Conservation (phyloP, 148 eudicot species). For the Fagopyrum tataricum region DNA sequence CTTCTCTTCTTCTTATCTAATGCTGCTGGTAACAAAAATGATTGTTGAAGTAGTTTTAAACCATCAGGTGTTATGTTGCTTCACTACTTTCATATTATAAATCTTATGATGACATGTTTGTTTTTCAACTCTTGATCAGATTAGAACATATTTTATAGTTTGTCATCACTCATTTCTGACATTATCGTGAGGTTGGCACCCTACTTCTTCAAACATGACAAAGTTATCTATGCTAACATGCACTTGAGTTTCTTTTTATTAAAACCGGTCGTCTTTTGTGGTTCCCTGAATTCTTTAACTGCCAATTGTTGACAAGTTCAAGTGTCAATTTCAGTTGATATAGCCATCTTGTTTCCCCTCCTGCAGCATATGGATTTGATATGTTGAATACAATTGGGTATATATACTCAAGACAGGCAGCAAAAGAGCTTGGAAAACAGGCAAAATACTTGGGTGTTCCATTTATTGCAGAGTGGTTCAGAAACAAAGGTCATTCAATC, state of each 20-base stretch:
- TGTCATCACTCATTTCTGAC: not conserved
- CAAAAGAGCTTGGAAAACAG: conserved; percentile 96
- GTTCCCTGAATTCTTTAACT: not conserved
- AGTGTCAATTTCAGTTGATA: conserved; percentile 13
- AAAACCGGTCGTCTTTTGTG: not conserved
- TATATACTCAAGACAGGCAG: conserved; percentile 88
- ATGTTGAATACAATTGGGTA: conserved; percentile 97
- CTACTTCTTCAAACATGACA: not conserved
- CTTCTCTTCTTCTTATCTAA: not conserved
- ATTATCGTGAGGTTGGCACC: not conserved
- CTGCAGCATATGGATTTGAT: conserved; percentile 91
- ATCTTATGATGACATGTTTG: not conserved
- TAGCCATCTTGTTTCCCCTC: conserved; percentile 19
- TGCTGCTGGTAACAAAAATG: not conserved
- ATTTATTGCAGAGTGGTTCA: conserved; percentile 97
- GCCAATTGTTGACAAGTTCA: not conserved
- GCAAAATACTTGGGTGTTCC: conserved; percentile 86
- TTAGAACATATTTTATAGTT: not conserved
- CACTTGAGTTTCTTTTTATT: too few relatives aligned
- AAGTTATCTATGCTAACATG: too few relatives aligned
- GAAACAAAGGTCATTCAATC: conserved; percentile 93
- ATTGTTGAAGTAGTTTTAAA: not conserved
- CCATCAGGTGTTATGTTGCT: not conserved
- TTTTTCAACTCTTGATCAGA: not conserved
- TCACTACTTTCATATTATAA: not conserved